Percentiles rank a stretch among this genome's conserved stretches.
Evolutionary conservation across 352 stramenopile genomes (phyloP).

Genomic region (Phytophthora sp.): DNA sequence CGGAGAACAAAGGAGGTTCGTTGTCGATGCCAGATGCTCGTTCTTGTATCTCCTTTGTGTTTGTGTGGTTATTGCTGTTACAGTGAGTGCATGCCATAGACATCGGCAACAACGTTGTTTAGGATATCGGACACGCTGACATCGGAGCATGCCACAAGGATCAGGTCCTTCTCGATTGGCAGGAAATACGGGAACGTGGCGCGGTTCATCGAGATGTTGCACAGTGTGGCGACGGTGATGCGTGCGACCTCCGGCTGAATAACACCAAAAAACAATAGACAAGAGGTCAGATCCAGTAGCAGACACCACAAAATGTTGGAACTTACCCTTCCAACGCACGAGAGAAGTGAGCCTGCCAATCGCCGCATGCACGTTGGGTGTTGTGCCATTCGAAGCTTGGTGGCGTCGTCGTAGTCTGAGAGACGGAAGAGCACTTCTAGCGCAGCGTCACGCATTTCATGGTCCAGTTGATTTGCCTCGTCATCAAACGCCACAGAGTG

Average conservation of each 20-base stretch:
- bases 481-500: conserved; percentile 39
- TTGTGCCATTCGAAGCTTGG: conserved; percentile 73
- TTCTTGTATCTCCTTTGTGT: background rate
- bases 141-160: conserved; percentile 76
- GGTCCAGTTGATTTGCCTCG: conserved; percentile 60
- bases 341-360: conserved; percentile 59
- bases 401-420: conserved; percentile 60
- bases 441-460: conserved; percentile 78
- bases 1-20: conserved; percentile 9
- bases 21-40: conserved; percentile 10
- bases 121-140: conserved; percentile 81
- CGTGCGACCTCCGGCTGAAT: conserved; percentile 72
- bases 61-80: conserved; percentile 30
- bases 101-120: conserved; percentile 81
- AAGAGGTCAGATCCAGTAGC: conserved; percentile 2
- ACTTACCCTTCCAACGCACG: conserved; percentile 76
- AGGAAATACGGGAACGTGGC: conserved; percentile 80
- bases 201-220: conserved; percentile 82
- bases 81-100: conserved; percentile 86
- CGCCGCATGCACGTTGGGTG: conserved; percentile 71
- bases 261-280: conserved; percentile 12
- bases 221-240: conserved; percentile 71
- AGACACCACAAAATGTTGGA: background rate
- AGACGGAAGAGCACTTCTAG: conserved; percentile 80
- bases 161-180: conserved; percentile 77